A percentile compares a stretch with the other conserved stretches of the same genome.
These are phyloP conservation scores for Penstemon eatonii DNA, from an alignment of 257 asterid species.

Conservation along the genomic window DNA sequence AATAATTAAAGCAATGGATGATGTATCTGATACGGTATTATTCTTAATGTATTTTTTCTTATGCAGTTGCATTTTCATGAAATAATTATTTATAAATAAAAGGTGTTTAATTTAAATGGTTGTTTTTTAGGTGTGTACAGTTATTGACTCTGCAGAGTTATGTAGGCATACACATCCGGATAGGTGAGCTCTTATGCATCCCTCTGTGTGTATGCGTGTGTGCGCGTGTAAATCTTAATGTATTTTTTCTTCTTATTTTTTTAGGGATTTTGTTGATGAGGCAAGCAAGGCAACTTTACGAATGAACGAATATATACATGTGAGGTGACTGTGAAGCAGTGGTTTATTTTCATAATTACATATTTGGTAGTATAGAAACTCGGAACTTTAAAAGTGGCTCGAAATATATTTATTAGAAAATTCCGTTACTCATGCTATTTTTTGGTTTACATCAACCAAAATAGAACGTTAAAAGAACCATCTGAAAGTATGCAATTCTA, in stretches of 20 bases:
- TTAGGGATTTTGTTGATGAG: slow-evolving; percentile 77
- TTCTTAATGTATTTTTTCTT: not conserved
- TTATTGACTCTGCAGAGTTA: slow-evolving; percentile 85
- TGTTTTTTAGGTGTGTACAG: slow-evolving; percentile 78
- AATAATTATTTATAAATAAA: not conserved
- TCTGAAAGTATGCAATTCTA: slow-evolving; percentile 1
- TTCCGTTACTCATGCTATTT: not conserved
- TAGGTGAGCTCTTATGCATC: slow-evolving; percentile 49
- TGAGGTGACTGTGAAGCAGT: slow-evolving; percentile 63
- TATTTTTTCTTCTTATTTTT: slow-evolving; percentile 1
- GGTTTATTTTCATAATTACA: slow-evolving; percentile 27
- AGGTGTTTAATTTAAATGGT: not conserved
- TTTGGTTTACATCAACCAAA: not conserved
- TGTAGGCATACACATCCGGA: slow-evolving; percentile 97
- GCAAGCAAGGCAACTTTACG: slow-evolving; percentile 88
- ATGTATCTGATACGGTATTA: slow-evolving; percentile 75
- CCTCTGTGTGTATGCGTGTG: slow-evolving; percentile 5
- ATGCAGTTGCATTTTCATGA: not conserved
- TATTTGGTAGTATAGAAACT: not conserved
- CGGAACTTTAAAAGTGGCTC: too few species aligned
- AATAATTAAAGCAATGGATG: slow-evolving; percentile 84
- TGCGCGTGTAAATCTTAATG: not conserved
- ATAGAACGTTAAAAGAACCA: not conserved
- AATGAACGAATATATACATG: slow-evolving; percentile 82
- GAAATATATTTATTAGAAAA: not conserved